A percentile compares a stretch with the other conserved stretches of the same genome.
These are phyloP conservation scores for Magnolia changhungtana DNA, from an alignment of 164 flowering plant genomes.

Conservation along the genomic window DNA sequence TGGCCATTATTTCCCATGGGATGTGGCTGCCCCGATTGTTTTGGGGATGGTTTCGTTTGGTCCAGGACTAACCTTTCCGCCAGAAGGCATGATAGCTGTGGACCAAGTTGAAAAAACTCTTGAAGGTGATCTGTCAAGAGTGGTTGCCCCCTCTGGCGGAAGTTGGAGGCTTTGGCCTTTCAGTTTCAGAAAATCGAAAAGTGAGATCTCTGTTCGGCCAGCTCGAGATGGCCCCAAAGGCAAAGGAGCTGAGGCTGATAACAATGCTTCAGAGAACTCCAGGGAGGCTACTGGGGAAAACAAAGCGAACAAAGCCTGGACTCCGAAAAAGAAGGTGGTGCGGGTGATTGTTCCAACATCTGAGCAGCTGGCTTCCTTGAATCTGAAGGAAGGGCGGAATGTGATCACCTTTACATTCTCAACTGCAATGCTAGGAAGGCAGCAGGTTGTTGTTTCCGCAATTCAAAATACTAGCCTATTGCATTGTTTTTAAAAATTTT, in stretches of 20 bases:
- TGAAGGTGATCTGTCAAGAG: constrained; percentile 37
- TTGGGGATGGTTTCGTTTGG: constrained; percentile 40
- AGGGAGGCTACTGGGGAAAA: constrained; percentile 15
- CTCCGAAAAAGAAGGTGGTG: constrained; percentile 29
- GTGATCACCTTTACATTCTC: constrained; percentile 74
- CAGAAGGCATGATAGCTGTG: constrained; percentile 43
- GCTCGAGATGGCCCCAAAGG: constrained; percentile 15
- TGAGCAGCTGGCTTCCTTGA: constrained; percentile 76
- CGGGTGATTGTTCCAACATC: constrained; percentile 64
- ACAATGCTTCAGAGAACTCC: constrained; percentile 23
- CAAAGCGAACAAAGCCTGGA: constrained; percentile 20
- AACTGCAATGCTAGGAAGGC: constrained; percentile 87
- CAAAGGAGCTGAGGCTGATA: constrained; percentile 21
- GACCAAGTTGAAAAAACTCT: constrained; percentile 36
- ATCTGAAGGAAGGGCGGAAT: constrained; percentile 81
- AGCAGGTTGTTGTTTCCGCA: constrained; percentile 52
- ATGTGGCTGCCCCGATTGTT: constrained; percentile 41
- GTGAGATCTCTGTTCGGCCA: constrained; percentile 22
- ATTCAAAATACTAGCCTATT: neutral
- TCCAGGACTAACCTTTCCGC: constrained; percentile 26
- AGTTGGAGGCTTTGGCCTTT: constrained; percentile 74
- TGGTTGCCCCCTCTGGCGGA: constrained; percentile 36
- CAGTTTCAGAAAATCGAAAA: constrained; percentile 41
- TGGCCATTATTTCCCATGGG: constrained; percentile 44
- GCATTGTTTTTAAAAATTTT: too few species aligned